Base-by-base conservation (phyloP, 1,139 yeast species). In the Geotrichum candidum region DNA sequence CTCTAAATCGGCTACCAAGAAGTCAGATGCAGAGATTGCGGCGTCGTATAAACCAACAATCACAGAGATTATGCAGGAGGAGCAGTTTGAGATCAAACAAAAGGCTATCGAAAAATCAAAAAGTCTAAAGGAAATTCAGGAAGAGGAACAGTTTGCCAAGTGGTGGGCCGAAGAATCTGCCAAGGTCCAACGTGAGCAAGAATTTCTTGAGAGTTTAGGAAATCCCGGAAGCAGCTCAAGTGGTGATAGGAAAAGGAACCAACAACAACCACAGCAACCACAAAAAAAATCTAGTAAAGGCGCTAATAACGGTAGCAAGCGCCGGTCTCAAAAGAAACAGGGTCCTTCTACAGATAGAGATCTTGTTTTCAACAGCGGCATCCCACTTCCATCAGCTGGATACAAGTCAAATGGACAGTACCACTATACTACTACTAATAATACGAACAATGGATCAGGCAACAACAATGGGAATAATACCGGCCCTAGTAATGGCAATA, bases 91-190 rank as follows among this genome's bases (percentile, higher is more conserved):
- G 67, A 70, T 77, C 6, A 81, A 80, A 62, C 73, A 68, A 50
- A 75, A 74, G 59, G 73, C 74, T 52, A 66, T 70, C n/a, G 75
- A 71, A 62, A 65, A 63, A 51, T 67, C 68, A 45, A 80, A 76
- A 64, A 80, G 87, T 2, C 74, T 89, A 51, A 83, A 81, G 52
- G 96, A 89, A 65, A 82, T 88, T 58, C 90, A 86, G 72, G 85
- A 85, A 67, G 96, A 89, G 68, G 90, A 88, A 69, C 90, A 86
- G 69, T 89, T 89, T 75, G 88, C 85, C 23, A 79, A 76, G 65
- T 89, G 96, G 96, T 89, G 95, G 92, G 87, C 82, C 57, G 84
- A 83, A 66, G 96, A 89, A 69, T 79, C 88, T 51, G 77, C 77
- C 25, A 76, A 82, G 57, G 87, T 85, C 9, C 91, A 87, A 53